A percentile compares a stretch with the other conserved stretches of the same genome.
Conservation (phyloP, 441 rosid genomes). For the Corymbia calophylla region DNA sequence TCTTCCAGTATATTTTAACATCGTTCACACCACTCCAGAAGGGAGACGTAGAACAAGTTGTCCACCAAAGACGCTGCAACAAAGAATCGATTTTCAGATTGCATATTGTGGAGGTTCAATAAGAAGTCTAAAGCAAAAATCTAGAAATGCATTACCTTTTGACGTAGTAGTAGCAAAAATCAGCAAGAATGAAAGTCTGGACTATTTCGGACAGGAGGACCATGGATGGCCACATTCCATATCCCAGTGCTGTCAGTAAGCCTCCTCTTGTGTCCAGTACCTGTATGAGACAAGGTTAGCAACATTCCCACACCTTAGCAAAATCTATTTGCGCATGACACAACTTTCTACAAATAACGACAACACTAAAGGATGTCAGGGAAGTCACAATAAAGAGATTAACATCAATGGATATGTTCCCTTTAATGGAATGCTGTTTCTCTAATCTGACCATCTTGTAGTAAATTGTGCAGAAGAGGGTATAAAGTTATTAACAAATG, state of each 20-base stretch:
- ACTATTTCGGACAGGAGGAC: constrained; percentile 55
- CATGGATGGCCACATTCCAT: constrained; percentile 62
- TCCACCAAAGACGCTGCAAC: constrained; percentile 46
- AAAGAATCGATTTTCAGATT: background rate
- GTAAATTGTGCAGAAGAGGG: background rate
- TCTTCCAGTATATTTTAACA: background rate
- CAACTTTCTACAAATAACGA: background rate
- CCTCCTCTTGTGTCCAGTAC: constrained; percentile 48
- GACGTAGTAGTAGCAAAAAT: constrained; percentile 64
- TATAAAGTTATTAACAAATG: background rate
- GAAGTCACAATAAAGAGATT: background rate
- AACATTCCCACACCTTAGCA: background rate
- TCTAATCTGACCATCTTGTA: background rate
- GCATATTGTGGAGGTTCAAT: background rate
- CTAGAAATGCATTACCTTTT: constrained; percentile 27
- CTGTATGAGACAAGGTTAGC: constrained; percentile 11
- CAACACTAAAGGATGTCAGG: background rate
- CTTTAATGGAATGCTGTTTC: background rate
- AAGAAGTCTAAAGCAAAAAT: background rate
- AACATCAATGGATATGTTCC: background rate
- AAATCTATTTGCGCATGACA: background rate
- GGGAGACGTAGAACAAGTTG: constrained; percentile 62
- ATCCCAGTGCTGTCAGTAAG: constrained; percentile 50
- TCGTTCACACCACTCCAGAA: constrained; percentile 41
- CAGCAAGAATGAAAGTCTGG: constrained; percentile 59